These are phyloP conservation scores for Penicillium malachiteum DNA, from an alignment of 495 filamentous ascomycete genomes.

Conservation along the genomic window DNA sequence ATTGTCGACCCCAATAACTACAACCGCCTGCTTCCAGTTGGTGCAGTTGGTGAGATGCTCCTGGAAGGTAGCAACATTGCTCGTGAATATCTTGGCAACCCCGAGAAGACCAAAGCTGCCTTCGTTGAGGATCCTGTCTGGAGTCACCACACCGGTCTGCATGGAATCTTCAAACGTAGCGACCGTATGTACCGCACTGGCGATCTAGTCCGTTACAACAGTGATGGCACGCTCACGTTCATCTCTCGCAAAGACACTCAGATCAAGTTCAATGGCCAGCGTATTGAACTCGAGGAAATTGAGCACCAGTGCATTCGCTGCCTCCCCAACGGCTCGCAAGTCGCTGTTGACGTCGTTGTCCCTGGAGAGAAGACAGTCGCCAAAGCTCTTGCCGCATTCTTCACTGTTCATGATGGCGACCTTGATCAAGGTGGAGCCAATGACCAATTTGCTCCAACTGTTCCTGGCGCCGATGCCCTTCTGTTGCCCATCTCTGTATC, in stretches of 20 bases:
- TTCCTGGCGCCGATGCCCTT: conserved; percentile 26
- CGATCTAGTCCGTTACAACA: conserved; percentile 53
- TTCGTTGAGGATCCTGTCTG: conserved; percentile 58
- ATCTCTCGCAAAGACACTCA: conserved; percentile 63
- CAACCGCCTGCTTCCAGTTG: conserved; percentile 57
- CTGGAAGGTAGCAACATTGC: conserved; percentile 64
- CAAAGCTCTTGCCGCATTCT: conserved; percentile 45
- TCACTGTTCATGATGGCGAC: conserved; percentile 27
- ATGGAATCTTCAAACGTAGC: conserved; percentile 23
- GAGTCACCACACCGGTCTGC: conserved; percentile 27
- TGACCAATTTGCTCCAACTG: conserved; percentile 15
- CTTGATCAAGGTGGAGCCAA: conserved; percentile 20
- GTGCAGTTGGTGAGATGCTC: conserved; percentile 62
- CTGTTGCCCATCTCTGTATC: conserved; percentile 34
- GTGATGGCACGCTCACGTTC: conserved; percentile 49
- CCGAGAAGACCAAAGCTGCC: conserved; percentile 52
- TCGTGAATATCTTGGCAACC: conserved; percentile 56
- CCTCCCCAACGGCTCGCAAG: conserved; percentile 35
- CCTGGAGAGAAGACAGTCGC: conserved; percentile 35
- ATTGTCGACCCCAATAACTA: conserved; percentile 59
- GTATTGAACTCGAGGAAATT: conserved; percentile 65
- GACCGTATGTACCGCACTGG: conserved; percentile 50
- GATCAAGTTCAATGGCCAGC: conserved; percentile 64
- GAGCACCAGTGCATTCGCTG: conserved; percentile 51
- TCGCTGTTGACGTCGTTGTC: conserved; percentile 44